Evolutionary conservation across 176 grass and related monocot genomes (phyloP), one percentile per base, ranked within the genome.

Genomic region (Avena sativa): DNA sequence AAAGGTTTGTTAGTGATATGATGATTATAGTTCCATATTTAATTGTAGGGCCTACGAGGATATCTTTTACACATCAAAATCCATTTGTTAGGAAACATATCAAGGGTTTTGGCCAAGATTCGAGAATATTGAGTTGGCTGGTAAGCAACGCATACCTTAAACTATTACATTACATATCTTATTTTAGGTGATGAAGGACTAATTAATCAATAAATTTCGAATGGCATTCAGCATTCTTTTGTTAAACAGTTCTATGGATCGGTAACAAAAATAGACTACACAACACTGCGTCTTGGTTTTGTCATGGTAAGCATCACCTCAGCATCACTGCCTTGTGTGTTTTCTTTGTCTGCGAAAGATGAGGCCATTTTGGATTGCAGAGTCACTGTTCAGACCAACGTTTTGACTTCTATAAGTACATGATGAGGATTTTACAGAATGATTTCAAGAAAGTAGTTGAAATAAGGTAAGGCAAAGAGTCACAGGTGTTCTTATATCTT

Each of bases 381-480:
- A 92, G 83, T 78, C 47, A 48, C 47, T 48, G 36, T 38, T 38
- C 36, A 38, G 36, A 38, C 36, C 36, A 40, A 40, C 38, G 5
- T 40, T 95, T 95, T 63, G 74, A 98, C 89, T 98, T 98, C 47
- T 78, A 98, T 67, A 95, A 85, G 61, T 98, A 98, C 81, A 93
- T 95, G 96, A 20, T 95, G 34, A 87, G 91, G 61, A 86, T 89
- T 80, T 89, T 98, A 25, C 93, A 95, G 91, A 88, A 88, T 88
- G 95, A 98, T 89, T 95, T 93, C 65, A 95, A 93, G 85, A 95
- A 91, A 89, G 95, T 95, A 53, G 93, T 98, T 28, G 93, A 91
- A 61, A 98, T 98, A 92, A 98, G 96, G 96, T 98, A 98, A 82
- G 62, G 21, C 64, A 73, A 20, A 74, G 57, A 58, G 1, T 28